Evolutionary conservation across 306 rosid genomes (phyloP), one percentile per base, ranked within the genome.

Genomic region (Hylodesmum podocarpum): DNA sequence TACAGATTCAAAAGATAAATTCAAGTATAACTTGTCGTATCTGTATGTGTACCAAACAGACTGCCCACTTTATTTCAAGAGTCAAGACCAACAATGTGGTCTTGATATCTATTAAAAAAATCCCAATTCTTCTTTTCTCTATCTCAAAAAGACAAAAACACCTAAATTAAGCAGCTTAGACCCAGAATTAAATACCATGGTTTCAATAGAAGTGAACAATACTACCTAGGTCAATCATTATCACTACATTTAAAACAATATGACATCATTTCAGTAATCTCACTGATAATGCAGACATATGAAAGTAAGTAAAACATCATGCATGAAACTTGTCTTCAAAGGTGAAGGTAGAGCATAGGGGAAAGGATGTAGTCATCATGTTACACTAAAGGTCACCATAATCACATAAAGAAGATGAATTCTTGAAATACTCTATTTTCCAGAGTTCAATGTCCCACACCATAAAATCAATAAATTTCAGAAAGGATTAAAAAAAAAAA

Each of bases 401-500:
- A 75, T 55, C 46, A 70, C 44, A 66, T 62, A 13, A 70, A 1
- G 11, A 70, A 49, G 25, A 57, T 62, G 25, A 37, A 66, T 24
- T 63, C 77, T 78, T 59, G 72, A 70, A 47, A 75, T 62, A 33
- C 68, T 2, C 21, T 41, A 29, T 47, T 59, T 64, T 77, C 44
- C 50, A 6, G 37, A 70, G 81, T 80, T 66, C 25, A 49, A 66
- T 71, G 28, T 25, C 9, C 44, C 62, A 78, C 67, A 68, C 24
- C 53, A 55, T 19, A 51, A 70, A 70, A 55, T 75, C 50, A 66
- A 65, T 44, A 59, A 58, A 71, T 15, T 75, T 72, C 24, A 58
- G 25, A 15, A 63, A 76, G 34, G 68, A 78, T 49, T 36, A 49
- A 79, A 77, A 66, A 51, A 49, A 79, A 77, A 66, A 51, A 44